Evolutionary conservation across 345 rosid genomes (phyloP).

Genomic region (Ceriops tagal): DNA sequence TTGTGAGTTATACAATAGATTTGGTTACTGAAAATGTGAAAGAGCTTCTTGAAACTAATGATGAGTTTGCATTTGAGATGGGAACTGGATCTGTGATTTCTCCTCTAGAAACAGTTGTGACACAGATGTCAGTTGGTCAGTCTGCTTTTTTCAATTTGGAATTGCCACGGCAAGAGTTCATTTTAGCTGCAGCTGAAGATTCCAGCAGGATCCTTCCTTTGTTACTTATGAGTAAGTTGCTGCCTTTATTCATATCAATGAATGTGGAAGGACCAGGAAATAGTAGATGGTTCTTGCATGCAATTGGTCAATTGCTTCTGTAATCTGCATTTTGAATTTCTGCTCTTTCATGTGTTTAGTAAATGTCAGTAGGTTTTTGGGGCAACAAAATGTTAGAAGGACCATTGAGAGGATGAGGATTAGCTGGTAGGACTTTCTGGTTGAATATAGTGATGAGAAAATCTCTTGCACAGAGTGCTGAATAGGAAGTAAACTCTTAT

Average conservation of each 20-base stretch:
- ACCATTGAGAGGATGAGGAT: too few relatives aligned
- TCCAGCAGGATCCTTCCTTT: slow-evolving; percentile 34
- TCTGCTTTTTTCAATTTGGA: slow-evolving; percentile 47
- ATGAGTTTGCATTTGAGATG: slow-evolving; percentile 88
- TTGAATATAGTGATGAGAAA: too few relatives aligned
- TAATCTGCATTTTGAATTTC: slow-evolving; percentile 8
- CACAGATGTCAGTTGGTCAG: slow-evolving; percentile 84
- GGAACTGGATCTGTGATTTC: slow-evolving; percentile 72
- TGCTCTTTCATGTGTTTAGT: slow-evolving; percentile 2
- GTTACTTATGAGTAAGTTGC: slow-evolving; percentile 54
- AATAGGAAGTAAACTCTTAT: too few relatives aligned
- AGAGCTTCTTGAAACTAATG: slow-evolving; percentile 77
- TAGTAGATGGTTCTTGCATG: slow-evolving; percentile 2
- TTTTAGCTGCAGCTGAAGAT: slow-evolving; percentile 66
- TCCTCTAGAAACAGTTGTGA: slow-evolving; percentile 55
- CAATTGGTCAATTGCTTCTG: slow-evolving; percentile 3
- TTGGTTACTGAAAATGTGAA: slow-evolving; percentile 39
- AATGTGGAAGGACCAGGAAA: neutral
- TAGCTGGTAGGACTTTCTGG: too few relatives aligned
- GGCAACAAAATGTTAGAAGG: too few relatives aligned
- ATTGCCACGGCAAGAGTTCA: slow-evolving; percentile 42
- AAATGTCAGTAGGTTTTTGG: too few relatives aligned
- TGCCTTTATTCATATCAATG: slow-evolving; percentile 11
- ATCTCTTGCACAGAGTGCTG: too few relatives aligned
- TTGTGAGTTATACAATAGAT: slow-evolving; percentile 59